A percentile compares a stretch with the other conserved stretches of the same genome.
Evolutionary conservation across 495 filamentous ascomycete genomes (phyloP).

Genomic region (Ramalina peruviana): DNA sequence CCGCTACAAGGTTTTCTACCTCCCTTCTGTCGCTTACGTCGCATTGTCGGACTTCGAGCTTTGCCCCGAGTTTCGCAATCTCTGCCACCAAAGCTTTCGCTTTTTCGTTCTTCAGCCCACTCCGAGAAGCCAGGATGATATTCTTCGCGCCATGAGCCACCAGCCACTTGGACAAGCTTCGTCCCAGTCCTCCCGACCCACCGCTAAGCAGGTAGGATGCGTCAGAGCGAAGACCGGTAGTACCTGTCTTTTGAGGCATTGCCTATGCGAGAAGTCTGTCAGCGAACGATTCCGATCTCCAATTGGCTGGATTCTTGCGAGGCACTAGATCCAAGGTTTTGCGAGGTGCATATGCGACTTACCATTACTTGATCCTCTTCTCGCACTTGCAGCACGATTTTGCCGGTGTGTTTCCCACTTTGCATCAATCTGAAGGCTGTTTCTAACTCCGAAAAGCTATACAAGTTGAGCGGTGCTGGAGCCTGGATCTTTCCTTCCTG

Average conservation of each 20-base stretch:
- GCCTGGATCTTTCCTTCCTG: not conserved
- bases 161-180: conserved; percentile 19
- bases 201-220: conserved; percentile 25
- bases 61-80: conserved; percentile 10
- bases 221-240: not conserved
- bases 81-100: conserved; percentile 9
- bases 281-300: not conserved
- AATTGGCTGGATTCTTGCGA: not conserved
- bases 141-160: conserved; percentile 17
- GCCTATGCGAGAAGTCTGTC: conserved; percentile 1
- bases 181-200: conserved; percentile 23
- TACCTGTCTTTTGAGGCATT: not conserved
- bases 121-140: conserved; percentile 21
- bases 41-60: conserved; percentile 15
- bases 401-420: conserved; percentile 6
- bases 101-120: conserved; percentile 10
- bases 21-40: conserved; percentile 21
- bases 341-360: not conserved
- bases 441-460: conserved; percentile 21
- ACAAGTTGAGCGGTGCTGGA: not conserved
- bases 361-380: conserved; percentile 6
- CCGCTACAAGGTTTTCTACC: conserved; percentile 11
- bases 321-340: not conserved
- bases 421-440: conserved; percentile 34
- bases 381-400: conserved; percentile 3